Percentiles rank a stretch among this genome's conserved stretches.
Conservation (phyloP, 2,329 filamentous ascomycete genomes). For the Monosporascus ibericus region DNA sequence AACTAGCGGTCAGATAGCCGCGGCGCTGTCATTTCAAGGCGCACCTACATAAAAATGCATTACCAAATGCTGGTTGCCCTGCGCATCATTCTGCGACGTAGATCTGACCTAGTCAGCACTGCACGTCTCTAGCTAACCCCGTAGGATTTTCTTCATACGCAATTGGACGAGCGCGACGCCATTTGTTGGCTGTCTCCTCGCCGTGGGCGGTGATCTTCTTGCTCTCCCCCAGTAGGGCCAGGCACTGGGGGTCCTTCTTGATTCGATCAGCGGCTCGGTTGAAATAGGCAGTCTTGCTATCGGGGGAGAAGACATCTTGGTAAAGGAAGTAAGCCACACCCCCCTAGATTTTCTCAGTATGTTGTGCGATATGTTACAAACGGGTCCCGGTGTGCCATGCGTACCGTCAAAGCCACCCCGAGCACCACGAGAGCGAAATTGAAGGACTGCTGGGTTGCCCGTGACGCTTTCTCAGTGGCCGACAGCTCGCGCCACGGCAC, state of each 20-base stretch:
- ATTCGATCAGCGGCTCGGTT: slow-evolving; percentile 79
- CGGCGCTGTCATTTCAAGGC: background rate
- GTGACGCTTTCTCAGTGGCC: slow-evolving; percentile 68
- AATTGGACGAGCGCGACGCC: slow-evolving; percentile 62
- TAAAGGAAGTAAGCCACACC: slow-evolving; percentile 76
- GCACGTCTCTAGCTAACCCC: background rate
- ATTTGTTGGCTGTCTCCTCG: slow-evolving; percentile 74
- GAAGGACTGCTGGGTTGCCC: slow-evolving; percentile 84
- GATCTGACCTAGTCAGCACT: slow-evolving; percentile 45
- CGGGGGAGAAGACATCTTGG: slow-evolving; percentile 74
- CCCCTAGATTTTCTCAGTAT: slow-evolving; percentile 41
- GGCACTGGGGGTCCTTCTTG: slow-evolving; percentile 64
- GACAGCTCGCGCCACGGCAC: slow-evolving; percentile 78
- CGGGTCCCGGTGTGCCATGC: slow-evolving; percentile 13
- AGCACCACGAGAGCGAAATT: slow-evolving; percentile 75
- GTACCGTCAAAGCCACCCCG: slow-evolving; percentile 70
- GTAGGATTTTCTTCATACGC: slow-evolving; percentile 35
- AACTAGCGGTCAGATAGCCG: slow-evolving; percentile 15
- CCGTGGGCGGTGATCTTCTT: slow-evolving; percentile 76
- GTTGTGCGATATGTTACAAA: background rate
- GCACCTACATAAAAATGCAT: slow-evolving; percentile 75
- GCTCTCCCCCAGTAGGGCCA: slow-evolving; percentile 66
- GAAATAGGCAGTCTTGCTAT: slow-evolving; percentile 83
- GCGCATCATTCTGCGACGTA: slow-evolving; percentile 60
- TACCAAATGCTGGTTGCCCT: slow-evolving; percentile 71